Base-by-base conservation (phyloP, 306 rosid species). In the Luffa aegyptiaca region DNA sequence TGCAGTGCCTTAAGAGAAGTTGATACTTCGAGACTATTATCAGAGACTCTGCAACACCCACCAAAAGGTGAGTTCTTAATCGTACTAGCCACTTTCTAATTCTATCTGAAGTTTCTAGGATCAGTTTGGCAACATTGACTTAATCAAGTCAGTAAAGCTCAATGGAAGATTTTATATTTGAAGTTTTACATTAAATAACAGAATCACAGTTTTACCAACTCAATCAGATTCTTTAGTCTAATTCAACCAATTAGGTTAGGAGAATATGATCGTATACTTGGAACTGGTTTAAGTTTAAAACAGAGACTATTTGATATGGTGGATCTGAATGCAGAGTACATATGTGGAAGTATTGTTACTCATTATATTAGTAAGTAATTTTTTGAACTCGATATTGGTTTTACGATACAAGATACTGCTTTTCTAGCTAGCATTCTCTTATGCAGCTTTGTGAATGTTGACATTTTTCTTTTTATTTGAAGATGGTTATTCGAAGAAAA, bases 1-100 rank as follows among this genome's bases (percentile, higher is more conserved):
- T 93, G 97, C 86, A 86, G 80, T 80, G 88, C 97, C 58, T 83
- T 95, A 31, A 90, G 96, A 17, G 99, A 95, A 88, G 99, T 95
- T 42, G 97, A 93, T 63, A 91, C 97, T 3, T 88, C 76, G 2
- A 91, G 87, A 66, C 21, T 95, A 33, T 84, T 95, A 83, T 85
- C 91, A 18, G 86, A 87, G 49, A 87, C 86, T 87, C 80, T 93
- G 83, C 87, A 86, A 56, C 76, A 79, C 80, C 79, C 78, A 3
- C 41, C 63, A 1, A 68, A 44, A 85, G 92, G 91, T 90, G 56
- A 55, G 71, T 9, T 52, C 63, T 52, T 74, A 70, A 70, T 6
- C 55, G 44, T 46, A 31, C 31, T 49, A 73, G 44, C 61, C 41
- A 9, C 45, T 49, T 51, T 14, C 31, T 31, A 2, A 26, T 72